A percentile compares a stretch with the other conserved stretches of the same genome.
These are phyloP conservation scores for Tetraselmis striata DNA, from an alignment of 139 green algal species.

Conservation along the genomic window DNA sequence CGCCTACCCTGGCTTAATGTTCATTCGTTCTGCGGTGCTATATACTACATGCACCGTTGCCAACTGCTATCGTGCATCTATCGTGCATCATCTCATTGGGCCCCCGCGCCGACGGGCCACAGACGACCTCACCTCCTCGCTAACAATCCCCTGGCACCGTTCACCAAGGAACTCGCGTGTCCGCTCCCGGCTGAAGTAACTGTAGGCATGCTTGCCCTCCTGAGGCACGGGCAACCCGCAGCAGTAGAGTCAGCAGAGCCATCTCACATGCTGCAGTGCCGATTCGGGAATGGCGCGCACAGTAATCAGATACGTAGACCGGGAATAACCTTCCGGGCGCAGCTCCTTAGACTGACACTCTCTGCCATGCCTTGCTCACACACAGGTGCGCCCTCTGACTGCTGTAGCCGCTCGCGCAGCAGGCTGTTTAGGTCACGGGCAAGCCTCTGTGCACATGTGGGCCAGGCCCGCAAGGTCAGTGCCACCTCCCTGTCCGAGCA, in stretches of 20 bases:
- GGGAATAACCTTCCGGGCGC: background rate
- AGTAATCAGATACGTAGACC: too few species aligned
- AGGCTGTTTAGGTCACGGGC: background rate
- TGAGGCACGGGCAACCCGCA: background rate
- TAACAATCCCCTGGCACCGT: background rate
- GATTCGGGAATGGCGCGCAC: too few species aligned
- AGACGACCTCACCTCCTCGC: background rate
- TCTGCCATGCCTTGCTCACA: background rate
- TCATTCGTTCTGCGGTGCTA: too few species aligned
- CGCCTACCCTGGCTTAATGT: too few species aligned
- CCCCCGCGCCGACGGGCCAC: background rate
- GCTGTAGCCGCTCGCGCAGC: background rate
- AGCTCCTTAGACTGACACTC: background rate
- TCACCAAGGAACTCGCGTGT: background rate
- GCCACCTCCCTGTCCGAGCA: too few species aligned
- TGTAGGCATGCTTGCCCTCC: background rate
- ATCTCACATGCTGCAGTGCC: too few species aligned
- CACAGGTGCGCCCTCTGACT: background rate
- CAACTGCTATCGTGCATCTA: too few species aligned
- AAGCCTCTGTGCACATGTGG: too few species aligned
- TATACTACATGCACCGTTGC: background rate
- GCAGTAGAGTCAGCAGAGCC: background rate
- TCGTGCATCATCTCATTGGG: background rate
- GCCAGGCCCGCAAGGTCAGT: too few species aligned
- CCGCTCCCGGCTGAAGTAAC: background rate